Percentiles rank a stretch among this genome's conserved stretches.
phyloP scores from a whole-genome alignment of 2,329 filamentous ascomycete genomes.

The Rutstroemia sp. region DNA sequence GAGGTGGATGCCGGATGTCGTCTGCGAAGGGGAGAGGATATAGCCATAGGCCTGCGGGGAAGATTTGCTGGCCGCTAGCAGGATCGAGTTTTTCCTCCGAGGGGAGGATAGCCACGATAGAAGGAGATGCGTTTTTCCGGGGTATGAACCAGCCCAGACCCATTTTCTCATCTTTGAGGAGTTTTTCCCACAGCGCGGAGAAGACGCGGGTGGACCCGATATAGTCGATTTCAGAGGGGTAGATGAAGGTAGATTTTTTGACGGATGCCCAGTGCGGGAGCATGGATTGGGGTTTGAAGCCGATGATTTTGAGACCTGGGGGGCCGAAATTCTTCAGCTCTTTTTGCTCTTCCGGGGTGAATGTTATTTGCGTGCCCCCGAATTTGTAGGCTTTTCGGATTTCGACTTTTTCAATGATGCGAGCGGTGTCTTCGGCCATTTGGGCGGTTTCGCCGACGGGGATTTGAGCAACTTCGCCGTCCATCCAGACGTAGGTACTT shows the following conservation, averaged over 20 bases:
- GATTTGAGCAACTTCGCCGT: conserved; percentile 78
- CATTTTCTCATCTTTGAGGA: conserved; percentile 71
- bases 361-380: conserved; percentile 81
- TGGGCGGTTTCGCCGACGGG: conserved; percentile 66
- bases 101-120: conserved; percentile 74
- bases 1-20: conserved; percentile 71
- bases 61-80: conserved; percentile 55
- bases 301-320: conserved; percentile 79
- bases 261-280: conserved; percentile 79
- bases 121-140: conserved; percentile 70
- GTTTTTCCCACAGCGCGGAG: conserved; percentile 80
- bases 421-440: conserved; percentile 69
- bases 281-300: conserved; percentile 75
- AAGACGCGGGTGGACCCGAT: conserved; percentile 91
- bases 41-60: conserved; percentile 83
- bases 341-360: conserved; percentile 76
- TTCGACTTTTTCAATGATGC: conserved; percentile 71
- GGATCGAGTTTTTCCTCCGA: conserved; percentile 60
- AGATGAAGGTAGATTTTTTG: conserved; percentile 85
- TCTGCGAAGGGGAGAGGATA: conserved; percentile 84
- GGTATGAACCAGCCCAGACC: conserved; percentile 86
- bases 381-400: conserved; percentile 94
- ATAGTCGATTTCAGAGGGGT: conserved; percentile 83
- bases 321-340: conserved; percentile 72
- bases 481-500: conserved; percentile 81